These are phyloP conservation scores for Pyracantha coccinea DNA, from an alignment of 331 rosid species.

Conservation along the genomic window DNA sequence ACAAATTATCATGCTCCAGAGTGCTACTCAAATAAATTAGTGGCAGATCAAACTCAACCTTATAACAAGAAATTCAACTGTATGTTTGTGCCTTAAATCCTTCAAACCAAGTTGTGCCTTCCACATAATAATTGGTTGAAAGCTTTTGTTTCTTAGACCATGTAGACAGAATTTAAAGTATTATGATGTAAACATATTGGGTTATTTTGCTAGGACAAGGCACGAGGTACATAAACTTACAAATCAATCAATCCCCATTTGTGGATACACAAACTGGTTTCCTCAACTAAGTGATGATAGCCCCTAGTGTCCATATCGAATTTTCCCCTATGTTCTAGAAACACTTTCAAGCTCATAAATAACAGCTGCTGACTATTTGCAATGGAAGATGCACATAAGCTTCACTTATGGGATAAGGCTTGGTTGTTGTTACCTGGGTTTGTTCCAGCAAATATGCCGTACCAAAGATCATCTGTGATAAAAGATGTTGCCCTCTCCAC, in stretches of 20 bases:
- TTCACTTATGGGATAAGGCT: not conserved
- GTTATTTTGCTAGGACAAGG: not conserved
- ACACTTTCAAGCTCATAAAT: not conserved
- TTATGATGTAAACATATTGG: not conserved
- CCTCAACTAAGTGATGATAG: not conserved
- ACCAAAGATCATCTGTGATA: conserved; percentile 96
- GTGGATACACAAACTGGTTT: not conserved
- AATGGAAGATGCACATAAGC: not conserved
- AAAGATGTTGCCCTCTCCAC: conserved; percentile 99
- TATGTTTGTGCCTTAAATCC: not conserved
- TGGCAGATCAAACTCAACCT: not conserved
- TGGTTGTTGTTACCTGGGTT: conserved; percentile 68
- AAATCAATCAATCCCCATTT: no score
- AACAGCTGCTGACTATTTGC: not conserved
- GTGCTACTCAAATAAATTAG: not conserved
- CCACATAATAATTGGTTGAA: not conserved
- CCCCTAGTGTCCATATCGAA: not conserved
- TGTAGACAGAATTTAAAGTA: not conserved
- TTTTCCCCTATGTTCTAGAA: not conserved
- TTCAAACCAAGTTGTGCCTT: not conserved
- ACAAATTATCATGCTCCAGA: not conserved
- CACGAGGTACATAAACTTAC: not conserved
- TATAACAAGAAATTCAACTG: not conserved
- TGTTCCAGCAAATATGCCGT: conserved; percentile 96
- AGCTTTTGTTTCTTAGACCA: not conserved